These are phyloP conservation scores for Candida coquimbonensis DNA, from an alignment of 805 yeast species.

Conservation along the genomic window DNA sequence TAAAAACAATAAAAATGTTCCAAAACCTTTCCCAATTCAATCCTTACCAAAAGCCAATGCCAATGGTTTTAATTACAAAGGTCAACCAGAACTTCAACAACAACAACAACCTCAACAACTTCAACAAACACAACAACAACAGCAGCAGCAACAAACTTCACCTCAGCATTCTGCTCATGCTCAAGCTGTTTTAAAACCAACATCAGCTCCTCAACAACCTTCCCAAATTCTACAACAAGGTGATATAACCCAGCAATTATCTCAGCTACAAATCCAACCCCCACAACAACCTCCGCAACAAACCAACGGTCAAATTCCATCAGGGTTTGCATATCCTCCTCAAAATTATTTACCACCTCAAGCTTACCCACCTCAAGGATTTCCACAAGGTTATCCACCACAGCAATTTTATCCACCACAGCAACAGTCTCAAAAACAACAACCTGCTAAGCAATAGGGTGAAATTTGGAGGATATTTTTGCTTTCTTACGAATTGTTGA, in stretches of 20 bases:
- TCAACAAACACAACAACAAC: conserved; percentile 15
- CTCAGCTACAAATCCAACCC: conserved; percentile 12
- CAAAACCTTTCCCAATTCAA: conserved; percentile 83
- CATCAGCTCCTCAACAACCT: conserved; percentile 14
- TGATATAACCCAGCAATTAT: conserved; percentile 11
- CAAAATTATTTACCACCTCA: conserved; percentile 9
- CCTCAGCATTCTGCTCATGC: conserved; percentile 18
- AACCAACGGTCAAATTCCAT: conserved; percentile 7
- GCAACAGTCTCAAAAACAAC: conserved; percentile 3
- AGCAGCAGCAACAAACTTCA: conserved; percentile 9
- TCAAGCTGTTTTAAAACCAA: conserved; percentile 8
- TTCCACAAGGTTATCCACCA: conserved; percentile 7
- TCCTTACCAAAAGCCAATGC: conserved; percentile 37
- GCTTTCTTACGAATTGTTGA: neutral
- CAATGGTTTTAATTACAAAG: conserved; percentile 37
- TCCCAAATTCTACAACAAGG: conserved; percentile 9
- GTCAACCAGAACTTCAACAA: conserved; percentile 31
- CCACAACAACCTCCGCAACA: conserved; percentile 15
- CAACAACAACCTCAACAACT: conserved; percentile 17
- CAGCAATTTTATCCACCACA: conserved; percentile 2
- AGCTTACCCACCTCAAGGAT: conserved; percentile 2
- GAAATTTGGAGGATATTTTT: neutral
- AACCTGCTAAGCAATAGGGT: conserved; percentile 11
- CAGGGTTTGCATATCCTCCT: conserved; percentile 15
- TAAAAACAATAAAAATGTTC: conserved; percentile 63